Evolutionary conservation across 176 grass and related monocot species (phyloP).

Genomic region (Chloris gayana): DNA sequence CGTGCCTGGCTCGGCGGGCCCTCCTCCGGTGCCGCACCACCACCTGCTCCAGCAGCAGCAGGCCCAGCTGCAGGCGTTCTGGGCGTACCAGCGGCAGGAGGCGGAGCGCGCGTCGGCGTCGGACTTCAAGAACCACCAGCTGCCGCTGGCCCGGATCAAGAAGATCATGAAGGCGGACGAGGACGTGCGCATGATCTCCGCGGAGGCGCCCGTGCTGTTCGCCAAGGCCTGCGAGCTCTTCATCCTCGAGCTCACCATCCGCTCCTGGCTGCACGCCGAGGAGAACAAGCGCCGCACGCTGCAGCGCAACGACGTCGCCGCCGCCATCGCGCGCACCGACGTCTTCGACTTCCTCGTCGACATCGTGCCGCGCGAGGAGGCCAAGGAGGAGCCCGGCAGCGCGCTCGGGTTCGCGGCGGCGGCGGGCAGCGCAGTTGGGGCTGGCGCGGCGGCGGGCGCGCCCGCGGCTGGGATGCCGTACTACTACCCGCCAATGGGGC

Average conservation of each 20-base stretch:
- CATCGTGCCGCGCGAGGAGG: conserved; percentile 85
- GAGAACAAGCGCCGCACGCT: conserved; percentile 87
- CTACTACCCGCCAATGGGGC: conserved; percentile 72
- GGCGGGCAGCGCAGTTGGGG: not conserved
- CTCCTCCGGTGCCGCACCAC: conserved; percentile 62
- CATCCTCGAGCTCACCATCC: conserved; percentile 89
- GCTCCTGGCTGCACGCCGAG: conserved; percentile 83
- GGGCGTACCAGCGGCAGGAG: conserved; percentile 83
- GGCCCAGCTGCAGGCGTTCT: conserved; percentile 75
- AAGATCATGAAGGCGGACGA: conserved; percentile 95
- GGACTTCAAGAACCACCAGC: conserved; percentile 89
- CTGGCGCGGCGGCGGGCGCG: conserved; percentile 9
- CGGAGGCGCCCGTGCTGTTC: conserved; percentile 79
- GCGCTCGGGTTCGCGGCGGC: conserved; percentile 56
- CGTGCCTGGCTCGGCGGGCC: conserved; percentile 18
- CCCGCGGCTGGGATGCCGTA: conserved; percentile 64
- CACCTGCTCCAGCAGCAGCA: conserved; percentile 84
- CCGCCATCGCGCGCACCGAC: conserved; percentile 89
- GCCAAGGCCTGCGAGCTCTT: conserved; percentile 82
- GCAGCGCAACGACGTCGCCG: conserved; percentile 83
- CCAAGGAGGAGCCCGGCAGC: conserved; percentile 70
- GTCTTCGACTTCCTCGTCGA: conserved; percentile 99
- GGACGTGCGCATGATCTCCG: conserved; percentile 88
- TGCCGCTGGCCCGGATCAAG: conserved; percentile 79
- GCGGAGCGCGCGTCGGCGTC: conserved; percentile 73